These are phyloP conservation scores for Tetrapyrgos nigripes DNA, from an alignment of 1,284 basidiomycete species.

Conservation along the genomic window DNA sequence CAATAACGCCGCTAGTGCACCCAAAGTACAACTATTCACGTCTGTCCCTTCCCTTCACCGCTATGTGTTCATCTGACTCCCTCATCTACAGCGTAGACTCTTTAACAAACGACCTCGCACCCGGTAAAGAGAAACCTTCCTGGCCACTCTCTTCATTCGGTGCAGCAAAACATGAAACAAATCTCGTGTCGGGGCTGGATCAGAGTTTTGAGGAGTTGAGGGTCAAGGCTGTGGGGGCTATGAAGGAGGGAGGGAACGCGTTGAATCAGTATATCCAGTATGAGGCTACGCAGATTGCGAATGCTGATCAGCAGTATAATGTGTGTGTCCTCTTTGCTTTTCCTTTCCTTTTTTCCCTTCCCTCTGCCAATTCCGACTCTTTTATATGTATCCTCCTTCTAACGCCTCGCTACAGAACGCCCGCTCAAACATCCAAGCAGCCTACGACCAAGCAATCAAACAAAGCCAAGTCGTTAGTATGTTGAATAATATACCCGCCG, in stretches of 20 bases:
- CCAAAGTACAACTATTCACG: too few relatives aligned
- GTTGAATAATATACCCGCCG: conserved; percentile 22
- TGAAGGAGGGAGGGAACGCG: neutral
- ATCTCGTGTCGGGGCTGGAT: conserved; percentile 73
- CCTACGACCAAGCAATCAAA: conserved; percentile 58
- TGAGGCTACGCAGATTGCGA: conserved; percentile 35
- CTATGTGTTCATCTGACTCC: neutral
- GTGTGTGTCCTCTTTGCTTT: neutral
- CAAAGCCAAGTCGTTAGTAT: conserved; percentile 30
- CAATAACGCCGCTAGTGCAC: neutral
- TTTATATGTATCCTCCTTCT: neutral
- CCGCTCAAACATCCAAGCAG: conserved; percentile 51
- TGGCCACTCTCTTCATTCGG: conserved; percentile 89
- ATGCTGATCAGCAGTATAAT: conserved; percentile 45
- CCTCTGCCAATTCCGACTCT: neutral
- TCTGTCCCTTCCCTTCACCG: neutral
- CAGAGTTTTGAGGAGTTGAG: conserved; percentile 85
- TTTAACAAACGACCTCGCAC: conserved; percentile 58
- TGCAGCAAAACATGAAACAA: conserved; percentile 78
- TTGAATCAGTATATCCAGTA: neutral
- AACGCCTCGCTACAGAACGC: too few relatives aligned
- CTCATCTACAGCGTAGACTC: too few relatives aligned
- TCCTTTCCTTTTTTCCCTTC: neutral
- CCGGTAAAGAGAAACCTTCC: conserved; percentile 67
- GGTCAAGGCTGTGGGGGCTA: neutral